These are phyloP conservation scores for Parachaetomium inaequale DNA, from an alignment of 495 filamentous ascomycete species.

Conservation along the genomic window DNA sequence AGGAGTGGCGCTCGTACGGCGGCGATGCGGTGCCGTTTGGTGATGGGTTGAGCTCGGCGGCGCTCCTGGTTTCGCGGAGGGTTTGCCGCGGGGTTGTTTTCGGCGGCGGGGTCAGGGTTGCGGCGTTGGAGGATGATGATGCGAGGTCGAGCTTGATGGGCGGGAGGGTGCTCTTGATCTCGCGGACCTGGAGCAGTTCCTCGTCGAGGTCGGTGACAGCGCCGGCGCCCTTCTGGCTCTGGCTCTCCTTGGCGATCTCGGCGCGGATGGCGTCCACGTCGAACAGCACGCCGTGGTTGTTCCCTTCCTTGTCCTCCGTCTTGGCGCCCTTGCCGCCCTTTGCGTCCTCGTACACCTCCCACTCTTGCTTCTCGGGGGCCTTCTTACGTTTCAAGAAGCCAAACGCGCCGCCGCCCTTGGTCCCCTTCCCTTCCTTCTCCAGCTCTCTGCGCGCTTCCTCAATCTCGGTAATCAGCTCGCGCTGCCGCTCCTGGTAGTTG, in stretches of 20 bases:
- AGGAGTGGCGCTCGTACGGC: conserved; percentile 28
- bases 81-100: conserved; percentile 34
- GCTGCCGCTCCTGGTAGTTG: conserved; percentile 79
- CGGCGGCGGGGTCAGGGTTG: conserved; percentile 19
- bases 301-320: conserved; percentile 43
- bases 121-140: too few species aligned
- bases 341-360: conserved; percentile 84
- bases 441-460: conserved; percentile 88
- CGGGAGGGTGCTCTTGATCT: conserved; percentile 83
- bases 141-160: conserved; percentile 77
- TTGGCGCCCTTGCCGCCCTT: conserved; percentile 27
- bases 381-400: conserved; percentile 78
- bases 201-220: conserved; percentile 33
- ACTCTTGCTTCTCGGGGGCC: conserved; percentile 70
- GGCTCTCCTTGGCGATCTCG: conserved; percentile 70
- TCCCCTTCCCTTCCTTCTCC: conserved; percentile 55
- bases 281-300: conserved; percentile 69
- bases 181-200: conserved; percentile 62
- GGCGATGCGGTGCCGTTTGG: not conserved
- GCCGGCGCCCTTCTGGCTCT: conserved; percentile 19
- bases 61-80: conserved; percentile 51
- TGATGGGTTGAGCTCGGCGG: conserved; percentile 30
- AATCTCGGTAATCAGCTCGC: conserved; percentile 92
- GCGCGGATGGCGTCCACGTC: conserved; percentile 92
- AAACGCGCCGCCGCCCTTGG: conserved; percentile 50